Percentiles rank a stretch among this genome's conserved stretches.
phyloP scores from a whole-genome alignment of 2,329 filamentous ascomycete genomes.

The Colletotrichum chrysophilum region DNA sequence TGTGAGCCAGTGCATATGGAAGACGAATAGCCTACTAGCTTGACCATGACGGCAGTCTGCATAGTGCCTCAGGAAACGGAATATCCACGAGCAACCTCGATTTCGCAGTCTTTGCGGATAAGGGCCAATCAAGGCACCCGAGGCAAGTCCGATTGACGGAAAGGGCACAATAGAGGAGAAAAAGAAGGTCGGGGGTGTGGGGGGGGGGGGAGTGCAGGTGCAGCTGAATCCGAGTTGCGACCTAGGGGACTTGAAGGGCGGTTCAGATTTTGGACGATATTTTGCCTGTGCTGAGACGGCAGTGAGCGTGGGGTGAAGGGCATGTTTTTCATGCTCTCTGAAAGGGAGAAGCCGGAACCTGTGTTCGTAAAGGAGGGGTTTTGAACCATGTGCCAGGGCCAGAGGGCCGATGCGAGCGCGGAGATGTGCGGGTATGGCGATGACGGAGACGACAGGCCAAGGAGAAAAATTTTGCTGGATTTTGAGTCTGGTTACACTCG shows the following conservation, averaged over 20 bases:
- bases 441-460: not conserved
- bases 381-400: not conserved
- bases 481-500: not conserved
- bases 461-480: not conserved
- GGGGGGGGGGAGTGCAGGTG: not conserved
- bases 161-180: not conserved
- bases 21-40: not conserved
- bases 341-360: not conserved
- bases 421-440: not conserved
- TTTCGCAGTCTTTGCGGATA: not conserved
- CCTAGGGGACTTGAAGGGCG: not conserved
- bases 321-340: not conserved
- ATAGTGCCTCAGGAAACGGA: not conserved
- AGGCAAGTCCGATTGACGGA: not conserved
- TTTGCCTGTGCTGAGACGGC: not conserved
- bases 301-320: not conserved
- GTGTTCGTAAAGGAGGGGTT: not conserved
- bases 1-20: not conserved
- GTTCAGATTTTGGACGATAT: not conserved
- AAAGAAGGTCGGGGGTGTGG: not conserved
- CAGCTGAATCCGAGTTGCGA: not conserved
- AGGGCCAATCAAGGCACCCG: not conserved
- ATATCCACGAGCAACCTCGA: not conserved
- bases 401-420: slow-evolving; percentile 17
- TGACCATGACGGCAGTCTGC: not conserved